Evolutionary conservation across 306 rosid genomes (phyloP), one percentile per base, ranked within the genome.

Genomic region (Cucurbita argyrosperma): DNA sequence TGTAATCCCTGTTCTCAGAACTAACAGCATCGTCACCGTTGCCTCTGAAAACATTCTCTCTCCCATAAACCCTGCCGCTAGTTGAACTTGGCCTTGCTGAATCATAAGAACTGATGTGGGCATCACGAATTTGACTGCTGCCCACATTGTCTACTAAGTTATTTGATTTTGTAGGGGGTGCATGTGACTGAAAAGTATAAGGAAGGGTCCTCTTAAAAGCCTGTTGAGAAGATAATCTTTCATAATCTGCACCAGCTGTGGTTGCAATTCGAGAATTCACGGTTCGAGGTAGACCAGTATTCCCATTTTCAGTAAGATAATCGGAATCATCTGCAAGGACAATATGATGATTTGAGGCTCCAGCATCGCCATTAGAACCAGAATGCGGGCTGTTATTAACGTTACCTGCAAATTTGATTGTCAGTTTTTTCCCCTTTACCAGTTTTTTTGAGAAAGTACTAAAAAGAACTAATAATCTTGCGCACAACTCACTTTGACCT

Each of bases 151-250:
- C 92, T 57, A 56, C 82, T n/a, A 76, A 37, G 75, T 62, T 79
- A 74, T 75, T 87, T 72, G 39, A 58, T 78, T 83, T 79, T 61
- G 76, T 39, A 42, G 76, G 80, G 46, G 83, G 74, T 53, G 79
- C 75, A 79, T 75, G 80, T 73, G 84, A 77, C 39, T 47, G 80
- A 38, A 79, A 60, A 81, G 87, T 76, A 38, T 75, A 37, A 2
- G 96, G 95, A 80, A 88, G 90, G 71, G 86, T 85, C 84, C 95
- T 83, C 79, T 75, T 88, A 42, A 83, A 61, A 78, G 92, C 96
- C 81, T 87, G 90, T 56, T 79, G 89, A 78, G 91, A 78, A 63
- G 94, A 82, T 72, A 88, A 72, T 73, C 78, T 87, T 77, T 86
- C 90, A 86, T 57, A 80, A 62, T 83, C 85, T 8, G 80, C 64